Conservation (phyloP, 176 grass and related monocot species). For the Avena eriantha region DNA sequence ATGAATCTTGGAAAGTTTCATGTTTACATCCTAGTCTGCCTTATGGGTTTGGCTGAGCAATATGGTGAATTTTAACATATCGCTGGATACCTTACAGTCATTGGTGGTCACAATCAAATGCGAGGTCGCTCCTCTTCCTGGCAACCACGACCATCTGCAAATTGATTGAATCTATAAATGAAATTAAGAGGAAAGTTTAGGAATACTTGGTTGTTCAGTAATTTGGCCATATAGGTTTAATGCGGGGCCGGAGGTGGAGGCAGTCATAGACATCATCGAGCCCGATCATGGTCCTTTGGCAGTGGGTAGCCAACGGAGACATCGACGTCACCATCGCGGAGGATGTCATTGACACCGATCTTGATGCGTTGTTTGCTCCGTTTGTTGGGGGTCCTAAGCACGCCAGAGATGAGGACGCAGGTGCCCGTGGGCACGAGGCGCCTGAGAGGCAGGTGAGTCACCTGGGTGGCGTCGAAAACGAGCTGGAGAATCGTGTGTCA, state of each 20-base stretch:
- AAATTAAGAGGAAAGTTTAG: background rate
- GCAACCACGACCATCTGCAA: conserved; percentile 76
- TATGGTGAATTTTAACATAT: conserved; percentile 93
- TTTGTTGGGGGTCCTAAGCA: conserved; percentile 70
- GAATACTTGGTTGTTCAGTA: background rate
- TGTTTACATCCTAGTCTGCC: conserved; percentile 67
- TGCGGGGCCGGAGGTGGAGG: conserved; percentile 72
- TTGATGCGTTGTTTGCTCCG: background rate
- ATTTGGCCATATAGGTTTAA: conserved; percentile 55
- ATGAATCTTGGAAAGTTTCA: conserved; percentile 53
- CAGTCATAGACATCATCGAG: conserved; percentile 71
- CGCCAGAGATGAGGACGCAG: conserved; percentile 72
- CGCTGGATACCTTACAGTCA: conserved; percentile 87
- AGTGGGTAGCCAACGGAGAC: conserved; percentile 68
- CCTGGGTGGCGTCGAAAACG: conserved; percentile 47
- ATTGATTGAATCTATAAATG: background rate
- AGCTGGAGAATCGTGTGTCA: conserved; percentile 78
- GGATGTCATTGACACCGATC: too few species aligned
- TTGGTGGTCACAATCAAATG: conserved; percentile 74
- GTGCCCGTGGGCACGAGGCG: conserved; percentile 72
- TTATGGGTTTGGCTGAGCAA: conserved; percentile 79
- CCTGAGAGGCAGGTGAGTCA: conserved; percentile 48
- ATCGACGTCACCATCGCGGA: too few species aligned
- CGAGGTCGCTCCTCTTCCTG: conserved; percentile 71
- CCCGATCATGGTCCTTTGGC: conserved; percentile 70